Base-by-base conservation (phyloP, 768 basidiomycete genomes). In the Lactifluus piperatus region DNA sequence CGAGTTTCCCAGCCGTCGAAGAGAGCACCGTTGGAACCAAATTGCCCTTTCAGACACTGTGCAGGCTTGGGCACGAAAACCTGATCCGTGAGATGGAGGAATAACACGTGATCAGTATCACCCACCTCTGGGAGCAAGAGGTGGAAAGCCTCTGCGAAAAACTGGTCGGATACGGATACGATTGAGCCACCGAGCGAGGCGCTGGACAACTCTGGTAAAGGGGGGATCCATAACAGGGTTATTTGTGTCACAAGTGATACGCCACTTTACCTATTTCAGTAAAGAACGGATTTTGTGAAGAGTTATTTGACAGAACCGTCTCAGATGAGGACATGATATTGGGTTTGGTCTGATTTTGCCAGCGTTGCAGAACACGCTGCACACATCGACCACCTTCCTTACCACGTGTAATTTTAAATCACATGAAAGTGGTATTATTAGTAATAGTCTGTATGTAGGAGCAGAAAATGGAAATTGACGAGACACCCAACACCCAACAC, bases 1-100 rank as follows among this genome's bases (percentile, higher is more conserved):
- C 93, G 76, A 27, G 79, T 81, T 71, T 99, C 97, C 97, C 97
- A 99, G 54, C 94, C 97, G 64, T 86, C 91, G 71, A 79, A 98
- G 24, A 97, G 73, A 0, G 95, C 95, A 24, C 97, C 97, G 43
- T 94, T 95, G 3, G 93, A 90, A 7, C 95, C 95, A 66, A 94
- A 99, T 65, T 94, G 91, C n/a, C 97, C 97, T 71, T 94, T 94
- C 69, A 97, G 73, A 64, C 86, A 91, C 4, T 79, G 81, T 24
- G 94, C 84, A 7, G 94, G 88, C 94, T 97, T 26, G 10, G 48
- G 14, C 4, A 41, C 37, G 22, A 36, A 8, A 55, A 36, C 41
- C 43, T 43, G 37, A 30, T 48, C 37, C 29, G 54, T 37, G 49
- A 30, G 18, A 55, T 22, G n/a, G 55, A 22, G 6, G 52, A 39